Evolutionary conservation across 768 basidiomycete genomes (phyloP), one percentile per base, ranked within the genome.

Genomic region (Naganishia antarctica): DNA sequence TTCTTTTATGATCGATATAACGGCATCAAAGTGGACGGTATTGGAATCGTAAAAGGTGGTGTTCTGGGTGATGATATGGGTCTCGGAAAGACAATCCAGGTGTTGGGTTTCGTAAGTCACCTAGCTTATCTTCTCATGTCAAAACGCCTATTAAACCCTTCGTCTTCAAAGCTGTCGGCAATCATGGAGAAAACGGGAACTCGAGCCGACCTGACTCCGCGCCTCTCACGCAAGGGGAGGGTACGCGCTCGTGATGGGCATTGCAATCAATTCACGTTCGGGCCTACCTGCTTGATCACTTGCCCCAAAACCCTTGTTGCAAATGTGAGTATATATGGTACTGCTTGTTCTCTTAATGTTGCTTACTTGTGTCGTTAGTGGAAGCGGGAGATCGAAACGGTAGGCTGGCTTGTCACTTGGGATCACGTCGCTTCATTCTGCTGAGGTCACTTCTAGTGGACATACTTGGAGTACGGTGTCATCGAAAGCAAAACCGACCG

Each of bases 11-110:
- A 82, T 15, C 82, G 86, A 48, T 96, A 87, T 73, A 76, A 80
- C 29, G 66, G 66, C 9, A 37, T 57, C 16, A 63, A 63, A 40
- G 29, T 59, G 13, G 48, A 48, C 7, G 61, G 45, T 16, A 61
- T 53, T 7, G 37, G 45, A 28, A 79, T 86, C 68, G 82, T 81
- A 0, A 80, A 81, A 46, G 94, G 94, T 0, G 93, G 87, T 0
- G 74, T 97, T 12, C 81, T 98, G 4, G 94, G 94, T 5, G 94
- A 98, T 74, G 94, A 98, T 72, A 98, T 98, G 94, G 94, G 91
- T 53, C 62, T 80, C 81, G 94, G 87, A 2, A 98, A 98, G 83
- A 98, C 94, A 0, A 91, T 97, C 23, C 94, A 98, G 76, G 87
- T 74, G 44, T 70, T 74, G 23, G 68, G 69, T 3, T 77, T 77